A percentile compares a stretch with the other conserved stretches of the same genome.
Conservation (phyloP, 1,284 basidiomycete species). For the Athelia sp. region DNA sequence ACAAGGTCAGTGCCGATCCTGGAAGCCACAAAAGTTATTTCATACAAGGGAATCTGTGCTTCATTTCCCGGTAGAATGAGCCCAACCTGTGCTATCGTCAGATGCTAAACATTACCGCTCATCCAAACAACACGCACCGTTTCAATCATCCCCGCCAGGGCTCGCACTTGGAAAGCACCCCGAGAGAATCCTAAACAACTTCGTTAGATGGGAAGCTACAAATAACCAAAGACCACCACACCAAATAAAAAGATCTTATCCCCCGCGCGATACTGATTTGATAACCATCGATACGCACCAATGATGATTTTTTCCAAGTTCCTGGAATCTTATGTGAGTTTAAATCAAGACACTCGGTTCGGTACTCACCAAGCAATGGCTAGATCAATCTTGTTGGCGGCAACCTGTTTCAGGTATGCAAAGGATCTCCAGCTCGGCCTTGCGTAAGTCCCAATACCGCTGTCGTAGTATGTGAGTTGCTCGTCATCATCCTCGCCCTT, state of each 20-base stretch:
- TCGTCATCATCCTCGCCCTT: constrained; percentile 7
- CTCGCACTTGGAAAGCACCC: constrained; percentile 34
- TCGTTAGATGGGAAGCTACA: not conserved
- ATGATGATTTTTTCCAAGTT: constrained; percentile 26
- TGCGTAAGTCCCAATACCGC: constrained; percentile 31
- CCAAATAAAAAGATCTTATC: constrained; percentile 31
- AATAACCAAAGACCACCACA: constrained; percentile 1
- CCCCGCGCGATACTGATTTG: constrained; percentile 25
- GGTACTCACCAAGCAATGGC: constrained; percentile 19
- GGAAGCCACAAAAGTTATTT: not conserved
- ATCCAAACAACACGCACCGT: constrained; percentile 12
- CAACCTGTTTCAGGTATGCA: constrained; percentile 11
- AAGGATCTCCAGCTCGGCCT: constrained; percentile 14
- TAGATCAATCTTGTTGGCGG: constrained; percentile 19
- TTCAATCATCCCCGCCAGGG: constrained; percentile 30
- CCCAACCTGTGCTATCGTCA: constrained; percentile 22
- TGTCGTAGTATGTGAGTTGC: constrained; percentile 27
- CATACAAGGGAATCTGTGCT: constrained; percentile 32
- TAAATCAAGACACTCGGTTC: not conserved
- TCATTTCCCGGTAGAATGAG: constrained; percentile 29
- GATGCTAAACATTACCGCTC: not conserved
- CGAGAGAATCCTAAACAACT: constrained; percentile 30
- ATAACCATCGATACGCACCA: constrained; percentile 30
- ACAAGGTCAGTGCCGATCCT: constrained; percentile 3
- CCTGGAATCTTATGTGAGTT: constrained; percentile 12